phyloP scores from a whole-genome alignment of 2,329 filamentous ascomycete species.

The Ascomycota sp. region DNA sequence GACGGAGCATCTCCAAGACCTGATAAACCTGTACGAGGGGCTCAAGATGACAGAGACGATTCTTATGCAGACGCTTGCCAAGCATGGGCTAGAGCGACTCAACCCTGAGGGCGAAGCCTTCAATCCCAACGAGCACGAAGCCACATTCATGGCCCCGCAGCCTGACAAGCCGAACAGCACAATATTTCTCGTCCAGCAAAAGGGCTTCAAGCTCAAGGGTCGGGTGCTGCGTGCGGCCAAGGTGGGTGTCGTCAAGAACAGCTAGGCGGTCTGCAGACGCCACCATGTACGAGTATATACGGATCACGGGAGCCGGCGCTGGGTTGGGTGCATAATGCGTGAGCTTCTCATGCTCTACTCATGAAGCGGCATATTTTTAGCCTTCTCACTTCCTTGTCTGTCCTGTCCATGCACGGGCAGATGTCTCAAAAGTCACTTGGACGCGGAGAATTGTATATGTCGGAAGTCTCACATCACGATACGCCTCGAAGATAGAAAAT shows the following conservation, averaged over 20 bases:
- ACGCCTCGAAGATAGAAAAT: too few species aligned
- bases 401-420: conserved; percentile 7
- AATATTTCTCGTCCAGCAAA: conserved; percentile 84
- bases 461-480: too few species aligned
- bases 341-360: conserved; percentile 16
- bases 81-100: conserved; percentile 84
- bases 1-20: conserved; percentile 42
- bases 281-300: conserved; percentile 1
- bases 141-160: conserved; percentile 81
- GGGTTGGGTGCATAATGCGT: conserved; percentile 18
- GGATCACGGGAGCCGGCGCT: conserved; percentile 13
- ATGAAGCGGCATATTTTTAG: conserved; percentile 11
- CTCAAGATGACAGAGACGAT: conserved; percentile 90
- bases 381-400: too few species aligned
- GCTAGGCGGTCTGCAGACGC: conserved; percentile 10
- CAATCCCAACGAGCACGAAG: conserved; percentile 92
- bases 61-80: conserved; percentile 70
- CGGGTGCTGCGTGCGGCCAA: conserved; percentile 78
- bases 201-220: conserved; percentile 88
- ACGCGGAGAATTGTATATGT: not conserved
- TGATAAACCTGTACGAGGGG: conserved; percentile 65
- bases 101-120: conserved; percentile 73
- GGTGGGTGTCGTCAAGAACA: conserved; percentile 88
- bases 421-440: conserved; percentile 3
- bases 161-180: conserved; percentile 74